Evolutionary conservation across 2,329 filamentous ascomycete genomes (phyloP), one percentile per base, ranked within the genome.

Genomic region (Aspergillus floridensis): DNA sequence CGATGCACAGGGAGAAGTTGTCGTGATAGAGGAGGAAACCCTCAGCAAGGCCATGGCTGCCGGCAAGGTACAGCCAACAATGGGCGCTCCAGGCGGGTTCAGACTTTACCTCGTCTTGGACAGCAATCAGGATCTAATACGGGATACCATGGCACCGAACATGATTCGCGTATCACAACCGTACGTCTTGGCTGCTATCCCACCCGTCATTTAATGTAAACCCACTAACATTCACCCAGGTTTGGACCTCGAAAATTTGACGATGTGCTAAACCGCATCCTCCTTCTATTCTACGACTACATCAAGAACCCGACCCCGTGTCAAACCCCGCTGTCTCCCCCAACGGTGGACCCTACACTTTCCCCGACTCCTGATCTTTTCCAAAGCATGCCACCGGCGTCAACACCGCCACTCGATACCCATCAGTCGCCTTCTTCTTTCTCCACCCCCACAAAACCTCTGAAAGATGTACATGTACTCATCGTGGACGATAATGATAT

Each of bases 401-500:
- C 52, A 19, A 32, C 26, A 10, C 32, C 22, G n/a, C 26, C 26
- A 19, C 52, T 5, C 41, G 41, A 6, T 31, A 24, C 22, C 14
- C 51, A 31, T 32, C 51, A 11, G 14, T 44, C 6, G 21, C 29
- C 11, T 8, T 44, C 7, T 21, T 21, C 19, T 49, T n/a, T 29
- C 49, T 2, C 32, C 32, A 7, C 32, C 4, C 26, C 26, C 26
- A 8, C 26, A 2, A 52, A 59, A 24, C 32, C 47, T 2, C 46
- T 46, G 4, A 49, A 53, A 12, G 22, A 50, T 53, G 59, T 58
- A 32, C 68, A 66, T 52, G 63, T 77, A 10, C 67, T 77, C 1
- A 65, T 78, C 2, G 76, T 78, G 2, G 76, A 77, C 57, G 76
- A 77, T 57, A 77, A 77, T 57, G 67, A 70, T 2, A 76, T 78